Evolutionary conservation across 208 protist species (phyloP).

Genomic region (Acanthamoeba sp.): DNA sequence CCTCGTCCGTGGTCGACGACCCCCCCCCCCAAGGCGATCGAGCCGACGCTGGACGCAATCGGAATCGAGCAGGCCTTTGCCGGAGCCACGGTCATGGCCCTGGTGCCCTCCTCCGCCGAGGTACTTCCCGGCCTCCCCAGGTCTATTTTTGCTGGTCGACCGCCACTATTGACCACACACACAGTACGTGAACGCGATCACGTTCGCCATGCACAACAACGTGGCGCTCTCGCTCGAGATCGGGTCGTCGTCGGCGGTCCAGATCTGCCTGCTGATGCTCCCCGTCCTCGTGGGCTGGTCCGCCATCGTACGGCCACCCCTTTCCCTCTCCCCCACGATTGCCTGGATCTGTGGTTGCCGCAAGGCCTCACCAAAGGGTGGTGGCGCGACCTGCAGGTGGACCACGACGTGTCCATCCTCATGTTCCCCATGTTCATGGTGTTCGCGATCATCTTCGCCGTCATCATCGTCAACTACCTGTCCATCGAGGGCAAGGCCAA

Average conservation of each 20-base stretch:
- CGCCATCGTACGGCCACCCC: not conserved
- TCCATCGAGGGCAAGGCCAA: slow-evolving; percentile 86
- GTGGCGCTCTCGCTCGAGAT: slow-evolving; percentile 87
- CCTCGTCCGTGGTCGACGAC: too few relatives aligned
- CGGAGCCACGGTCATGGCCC: slow-evolving; percentile 86
- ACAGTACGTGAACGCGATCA: slow-evolving; percentile 86
- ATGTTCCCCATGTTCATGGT: slow-evolving; percentile 86
- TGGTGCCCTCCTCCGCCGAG: slow-evolving; percentile 87
- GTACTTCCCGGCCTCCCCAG: not conserved
- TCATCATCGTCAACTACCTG: slow-evolving; percentile 86
- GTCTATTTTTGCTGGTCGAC: not conserved
- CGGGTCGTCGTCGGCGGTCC: slow-evolving; percentile 83
- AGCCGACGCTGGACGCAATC: slow-evolving; percentile 79
- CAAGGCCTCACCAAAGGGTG: too few relatives aligned
- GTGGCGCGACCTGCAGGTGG: not conserved
- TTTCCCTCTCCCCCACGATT: too few relatives aligned
- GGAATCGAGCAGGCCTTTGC: slow-evolving; percentile 83
- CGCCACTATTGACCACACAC: not conserved
- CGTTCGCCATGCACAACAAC: slow-evolving; percentile 86
- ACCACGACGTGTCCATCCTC: slow-evolving; percentile 60
- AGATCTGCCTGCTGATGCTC: slow-evolving; percentile 68
- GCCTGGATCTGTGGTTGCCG: too few relatives aligned
- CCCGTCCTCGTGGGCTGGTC: not conserved
- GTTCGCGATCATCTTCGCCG: slow-evolving; percentile 85
- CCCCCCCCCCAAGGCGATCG: slow-evolving; percentile 68